Evolutionary conservation across 1,284 basidiomycete genomes (phyloP).

Genomic region (Fomitiporia mediterranea): DNA sequence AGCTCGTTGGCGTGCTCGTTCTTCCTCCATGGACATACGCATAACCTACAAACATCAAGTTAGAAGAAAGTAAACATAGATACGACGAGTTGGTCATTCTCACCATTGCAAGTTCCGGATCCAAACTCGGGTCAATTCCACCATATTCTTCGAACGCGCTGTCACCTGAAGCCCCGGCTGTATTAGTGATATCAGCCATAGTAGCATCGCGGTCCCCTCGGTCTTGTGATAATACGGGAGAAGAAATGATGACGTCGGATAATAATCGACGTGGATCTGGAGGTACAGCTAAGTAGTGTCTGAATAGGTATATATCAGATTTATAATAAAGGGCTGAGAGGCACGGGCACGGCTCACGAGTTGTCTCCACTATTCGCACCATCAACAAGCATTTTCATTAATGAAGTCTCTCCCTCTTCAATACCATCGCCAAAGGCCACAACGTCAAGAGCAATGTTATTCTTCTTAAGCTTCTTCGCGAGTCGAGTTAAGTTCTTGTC

Average conservation of each 20-base stretch:
- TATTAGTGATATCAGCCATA: constrained; percentile 44
- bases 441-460: constrained; percentile 95
- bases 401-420: constrained; percentile 54
- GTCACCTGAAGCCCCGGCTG: constrained; percentile 42
- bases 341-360: constrained; percentile 53
- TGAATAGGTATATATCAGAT: constrained; percentile 36
- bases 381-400: constrained; percentile 75
- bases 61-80: constrained; percentile 8
- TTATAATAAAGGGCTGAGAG: too few species aligned
- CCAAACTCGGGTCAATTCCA: constrained; percentile 90
- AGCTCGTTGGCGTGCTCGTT: constrained; percentile 79
- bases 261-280: constrained; percentile 71
- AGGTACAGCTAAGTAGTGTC: constrained; percentile 81
- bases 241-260: constrained; percentile 80
- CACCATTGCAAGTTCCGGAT: constrained; percentile 97
- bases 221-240: constrained; percentile 80
- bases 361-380: constrained; percentile 76
- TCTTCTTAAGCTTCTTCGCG: constrained; percentile 98
- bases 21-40: constrained; percentile 97
- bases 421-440: constrained; percentile 76
- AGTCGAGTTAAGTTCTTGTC: constrained; percentile 80
- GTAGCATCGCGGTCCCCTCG: constrained; percentile 59
- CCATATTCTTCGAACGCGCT: constrained; percentile 64
- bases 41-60: constrained; percentile 61
- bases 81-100: constrained; percentile 21